These are phyloP conservation scores for Turritis glabra DNA, from an alignment of 345 rosid species.

Conservation along the genomic window DNA sequence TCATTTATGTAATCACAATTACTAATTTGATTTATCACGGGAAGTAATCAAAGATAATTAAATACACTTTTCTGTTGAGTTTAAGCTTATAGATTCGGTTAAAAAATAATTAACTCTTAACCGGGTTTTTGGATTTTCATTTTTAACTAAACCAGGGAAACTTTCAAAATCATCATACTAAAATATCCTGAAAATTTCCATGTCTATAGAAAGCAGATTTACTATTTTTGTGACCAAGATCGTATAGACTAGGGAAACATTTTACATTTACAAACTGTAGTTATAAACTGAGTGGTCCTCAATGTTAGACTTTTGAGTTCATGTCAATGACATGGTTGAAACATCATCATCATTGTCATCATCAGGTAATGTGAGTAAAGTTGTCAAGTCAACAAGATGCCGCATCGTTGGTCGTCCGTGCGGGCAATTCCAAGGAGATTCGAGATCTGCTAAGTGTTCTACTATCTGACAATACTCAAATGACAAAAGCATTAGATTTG, in stretches of 20 bases:
- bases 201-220: neutral
- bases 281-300: neutral
- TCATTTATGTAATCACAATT: neutral
- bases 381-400: conserved; percentile 79
- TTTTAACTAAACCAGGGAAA: no score
- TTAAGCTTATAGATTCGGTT: no score
- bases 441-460: conserved; percentile 71
- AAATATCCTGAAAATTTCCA: neutral
- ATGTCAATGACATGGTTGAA: conserved; percentile 20
- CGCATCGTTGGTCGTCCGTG: conserved; percentile 99
- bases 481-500: neutral
- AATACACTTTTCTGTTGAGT: no score
- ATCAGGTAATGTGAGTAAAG: conserved; percentile 41
- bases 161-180: neutral
- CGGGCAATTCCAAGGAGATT: conserved; percentile 99
- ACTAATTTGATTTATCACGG: neutral
- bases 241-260: neutral
- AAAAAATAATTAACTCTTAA: no score
- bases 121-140: no score
- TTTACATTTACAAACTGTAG: neutral
- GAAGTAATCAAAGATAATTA: neutral
- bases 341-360: conserved; percentile 25
- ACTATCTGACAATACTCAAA: conserved; percentile 55
- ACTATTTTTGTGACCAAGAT: conserved; percentile 10
- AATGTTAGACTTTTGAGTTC: conserved; percentile 14